Base-by-base conservation (phyloP, 2,329 filamentous ascomycete genomes). In the Neopestalotiopsis sp. region DNA sequence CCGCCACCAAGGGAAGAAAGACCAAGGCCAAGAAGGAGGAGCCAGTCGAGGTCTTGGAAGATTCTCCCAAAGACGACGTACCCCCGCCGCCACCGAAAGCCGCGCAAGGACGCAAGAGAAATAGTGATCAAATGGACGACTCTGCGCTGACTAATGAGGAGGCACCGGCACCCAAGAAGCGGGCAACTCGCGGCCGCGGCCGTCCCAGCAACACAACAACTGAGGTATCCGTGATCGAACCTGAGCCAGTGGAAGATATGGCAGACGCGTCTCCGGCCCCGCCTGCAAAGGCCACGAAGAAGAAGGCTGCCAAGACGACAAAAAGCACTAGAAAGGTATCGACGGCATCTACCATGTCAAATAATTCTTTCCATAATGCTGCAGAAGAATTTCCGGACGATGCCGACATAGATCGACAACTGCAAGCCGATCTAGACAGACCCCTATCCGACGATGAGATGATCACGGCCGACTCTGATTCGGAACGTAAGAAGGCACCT, bases 351-450 rank as follows among this genome's bases (percentile, higher is more conserved):
- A 85, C 84, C 42, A 80, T 82, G 0, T 81, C 82, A 1, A 75
- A 81, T 7, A 81, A 74, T 4, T 81, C 81, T 2, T 69, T 82
- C 4, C 76, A 77, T 42, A 40, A 71, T 45, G 77, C 81, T 4
- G 75, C 82, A n/a, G 80, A 80, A 17, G 78, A 79, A 4, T 79
- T 87, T 12, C 85, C 86, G 0, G 84, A 89, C 67, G 90, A 93
- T 70, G 87, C 89, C 1, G 90, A 92, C 71, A 86, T 93, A 49
- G 89, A 93, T 65, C 86, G 86, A 28, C 88, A 89, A 63, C 81
- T 93, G 1, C 87, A 92, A 74, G 89, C 87, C 2, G 91, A 92
- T 68, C 83, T 93, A 10, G 88, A 91, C 58, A 82, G 84, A 38
- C 86, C 84, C 1, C 75, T 87, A 32, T 85, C 84, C 1, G 86